Base-by-base conservation (phyloP, 345 rosid genomes). In the Sisymbrium irio region DNA sequence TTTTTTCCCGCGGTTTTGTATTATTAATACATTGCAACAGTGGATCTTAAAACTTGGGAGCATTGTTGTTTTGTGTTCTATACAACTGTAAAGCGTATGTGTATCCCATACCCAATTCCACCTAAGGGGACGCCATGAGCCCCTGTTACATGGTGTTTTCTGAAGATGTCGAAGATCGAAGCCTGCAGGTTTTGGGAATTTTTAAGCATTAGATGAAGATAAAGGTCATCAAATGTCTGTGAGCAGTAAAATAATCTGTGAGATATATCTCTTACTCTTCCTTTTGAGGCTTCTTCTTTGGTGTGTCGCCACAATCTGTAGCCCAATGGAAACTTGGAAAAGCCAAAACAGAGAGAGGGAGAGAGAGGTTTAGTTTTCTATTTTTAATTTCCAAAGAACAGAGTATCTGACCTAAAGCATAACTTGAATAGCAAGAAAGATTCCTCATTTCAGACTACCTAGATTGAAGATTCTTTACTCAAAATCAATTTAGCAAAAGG, bases 41-140 rank as follows among this genome's bases (percentile, higher is more conserved):
- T 58, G 3, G 15, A 54, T 30, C 13, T 70, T 37, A 13, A 28
- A 9, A 12, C 62, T 17, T 15, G 19, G 46, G 42, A 22, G 12
- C 40, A 62, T 46, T 17, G 15, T 4, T 11, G 20, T 10, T 19
- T 17, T 63, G 7, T 32, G 11, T 15, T 54, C 7, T 36, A 55
- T 5, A 39, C 15, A 15, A 22, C 7, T 57, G 4, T 57, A 40
- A 55, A 55, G 39, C 20, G 7, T 35, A 15, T 70, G 17, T 71
- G 49, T 30, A 44, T 19, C 15, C 2, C 85, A 14, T 88, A 90
- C 96, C 96, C 96, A 72, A 90, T 84, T 17, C 93, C 91, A 0
- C 96, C 96, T 71, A 90, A 54, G 66, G 96, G 91, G 65, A 90
- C 67, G 0, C 89, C 96, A 44, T 86, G 93, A 73, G 83, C 88